Conservation (phyloP, 1,139 yeast species). For the Scheffersomyces quercinus region DNA sequence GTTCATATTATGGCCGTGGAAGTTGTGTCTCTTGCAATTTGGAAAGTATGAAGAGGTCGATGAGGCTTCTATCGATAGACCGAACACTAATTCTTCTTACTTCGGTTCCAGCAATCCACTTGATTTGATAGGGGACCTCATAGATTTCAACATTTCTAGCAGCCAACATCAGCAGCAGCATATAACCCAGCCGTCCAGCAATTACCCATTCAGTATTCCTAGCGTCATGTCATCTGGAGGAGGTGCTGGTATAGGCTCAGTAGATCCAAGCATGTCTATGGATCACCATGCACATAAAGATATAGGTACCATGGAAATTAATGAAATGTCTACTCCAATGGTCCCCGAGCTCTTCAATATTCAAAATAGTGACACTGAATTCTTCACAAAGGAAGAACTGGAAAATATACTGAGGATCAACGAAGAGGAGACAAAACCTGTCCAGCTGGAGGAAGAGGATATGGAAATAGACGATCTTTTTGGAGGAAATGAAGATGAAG, state of each 20-base stretch:
- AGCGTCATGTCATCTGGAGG: constrained; percentile 22
- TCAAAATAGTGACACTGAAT: constrained; percentile 18
- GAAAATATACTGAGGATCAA: constrained; percentile 4
- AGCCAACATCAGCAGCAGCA: constrained; percentile 15
- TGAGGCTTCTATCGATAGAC: neutral
- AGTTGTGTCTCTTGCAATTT: constrained; percentile 59
- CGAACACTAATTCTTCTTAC: neutral
- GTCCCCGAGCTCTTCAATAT: constrained; percentile 26
- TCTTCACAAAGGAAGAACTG: constrained; percentile 33
- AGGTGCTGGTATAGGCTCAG: constrained; percentile 23
- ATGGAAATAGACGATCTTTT: constrained; percentile 44
- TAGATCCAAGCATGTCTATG: constrained; percentile 20
- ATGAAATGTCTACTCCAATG: constrained; percentile 18
- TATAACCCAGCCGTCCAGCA: constrained; percentile 3
- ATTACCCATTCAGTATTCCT: constrained; percentile 24
- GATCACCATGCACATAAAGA: constrained; percentile 11
- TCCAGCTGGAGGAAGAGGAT: constrained; percentile 16
- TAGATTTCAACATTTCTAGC: constrained; percentile 33
- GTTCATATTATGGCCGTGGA: constrained; percentile 71
- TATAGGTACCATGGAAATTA: constrained; percentile 10
- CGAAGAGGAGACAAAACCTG: constrained; percentile 8
- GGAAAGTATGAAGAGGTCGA: constrained; percentile 21
- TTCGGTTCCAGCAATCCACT: constrained; percentile 27
- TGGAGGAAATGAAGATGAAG: constrained; percentile 36
- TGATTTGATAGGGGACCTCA: constrained; percentile 34